Evolutionary conservation across 179 eudicot species (phyloP).

Genomic region (Gypsophila paniculata): DNA sequence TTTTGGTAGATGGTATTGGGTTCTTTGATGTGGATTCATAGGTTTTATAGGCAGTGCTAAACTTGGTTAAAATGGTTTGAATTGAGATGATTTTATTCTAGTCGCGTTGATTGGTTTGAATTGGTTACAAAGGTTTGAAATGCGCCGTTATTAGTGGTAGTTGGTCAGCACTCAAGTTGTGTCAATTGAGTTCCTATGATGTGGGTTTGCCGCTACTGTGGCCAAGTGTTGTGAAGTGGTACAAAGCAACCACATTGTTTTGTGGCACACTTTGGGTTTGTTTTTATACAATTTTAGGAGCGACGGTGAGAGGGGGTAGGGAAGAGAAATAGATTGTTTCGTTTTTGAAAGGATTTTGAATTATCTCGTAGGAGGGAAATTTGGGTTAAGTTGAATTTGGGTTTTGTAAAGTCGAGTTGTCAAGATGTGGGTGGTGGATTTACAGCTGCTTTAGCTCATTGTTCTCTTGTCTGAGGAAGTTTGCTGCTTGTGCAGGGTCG

Average conservation of each 20-base stretch:
- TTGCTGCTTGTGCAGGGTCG: constrained; percentile 18
- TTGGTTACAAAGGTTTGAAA: too few relatives aligned
- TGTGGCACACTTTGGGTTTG: background rate
- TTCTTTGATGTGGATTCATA: background rate
- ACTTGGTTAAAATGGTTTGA: background rate
- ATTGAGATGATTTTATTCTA: background rate
- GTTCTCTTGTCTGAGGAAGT: background rate
- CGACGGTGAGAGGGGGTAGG: too few relatives aligned
- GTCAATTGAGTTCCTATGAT: too few relatives aligned
- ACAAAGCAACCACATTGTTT: background rate
- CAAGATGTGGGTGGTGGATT: background rate
- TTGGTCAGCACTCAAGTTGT: too few relatives aligned
- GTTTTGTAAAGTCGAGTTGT: background rate
- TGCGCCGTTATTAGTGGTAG: too few relatives aligned
- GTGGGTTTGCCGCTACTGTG: too few relatives aligned
- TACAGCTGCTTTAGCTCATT: background rate
- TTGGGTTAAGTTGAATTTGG: background rate
- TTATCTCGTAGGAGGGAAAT: too few relatives aligned
- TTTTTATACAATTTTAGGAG: too few relatives aligned
- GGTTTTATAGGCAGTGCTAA: background rate
- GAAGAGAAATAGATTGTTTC: too few relatives aligned
- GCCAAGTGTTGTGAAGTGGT: background rate
- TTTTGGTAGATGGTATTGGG: background rate
- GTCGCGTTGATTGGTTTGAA: too few relatives aligned
- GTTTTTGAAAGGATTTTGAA: too few relatives aligned